These are phyloP conservation scores for Termitomyces sp. DNA, from an alignment of 768 basidiomycete genomes.

Conservation along the genomic window DNA sequence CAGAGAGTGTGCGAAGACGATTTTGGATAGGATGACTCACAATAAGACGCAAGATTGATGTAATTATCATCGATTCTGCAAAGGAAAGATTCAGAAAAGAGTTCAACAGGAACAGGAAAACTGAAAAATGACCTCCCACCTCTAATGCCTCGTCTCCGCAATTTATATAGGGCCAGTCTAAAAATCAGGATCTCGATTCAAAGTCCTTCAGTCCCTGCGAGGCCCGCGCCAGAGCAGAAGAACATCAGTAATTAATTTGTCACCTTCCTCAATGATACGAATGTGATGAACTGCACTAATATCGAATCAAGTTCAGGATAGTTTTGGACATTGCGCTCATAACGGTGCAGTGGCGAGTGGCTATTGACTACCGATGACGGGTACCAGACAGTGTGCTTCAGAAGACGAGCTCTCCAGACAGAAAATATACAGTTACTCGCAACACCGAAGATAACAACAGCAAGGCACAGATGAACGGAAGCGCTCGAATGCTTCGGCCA, in stretches of 20 bases:
- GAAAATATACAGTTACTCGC: no score
- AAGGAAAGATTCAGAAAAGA: no score
- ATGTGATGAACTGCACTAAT: neutral
- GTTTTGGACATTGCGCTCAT: neutral
- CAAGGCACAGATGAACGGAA: no score
- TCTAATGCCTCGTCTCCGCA: slow-evolving; percentile 16
- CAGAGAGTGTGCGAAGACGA: no score
- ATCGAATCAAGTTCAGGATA: neutral
- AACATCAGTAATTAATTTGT: neutral
- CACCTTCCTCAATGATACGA: neutral
- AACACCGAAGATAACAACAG: no score
- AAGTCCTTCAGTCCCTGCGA: neutral
- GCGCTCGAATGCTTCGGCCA: no score
- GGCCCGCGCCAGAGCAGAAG: neutral
- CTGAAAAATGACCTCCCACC: slow-evolving; percentile 13
- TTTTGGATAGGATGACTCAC: no score
- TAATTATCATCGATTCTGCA: no score
- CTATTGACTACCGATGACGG: neutral
- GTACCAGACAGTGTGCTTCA: no score
- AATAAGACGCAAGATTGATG: no score
- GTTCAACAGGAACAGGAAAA: no score
- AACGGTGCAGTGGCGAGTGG: neutral
- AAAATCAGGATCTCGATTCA: slow-evolving; percentile 13
- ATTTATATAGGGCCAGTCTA: slow-evolving; percentile 30
- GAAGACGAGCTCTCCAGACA: no score